Base-by-base conservation (phyloP, 352 stramenopile genomes). In the Phytophthora macrochlamydospora region DNA sequence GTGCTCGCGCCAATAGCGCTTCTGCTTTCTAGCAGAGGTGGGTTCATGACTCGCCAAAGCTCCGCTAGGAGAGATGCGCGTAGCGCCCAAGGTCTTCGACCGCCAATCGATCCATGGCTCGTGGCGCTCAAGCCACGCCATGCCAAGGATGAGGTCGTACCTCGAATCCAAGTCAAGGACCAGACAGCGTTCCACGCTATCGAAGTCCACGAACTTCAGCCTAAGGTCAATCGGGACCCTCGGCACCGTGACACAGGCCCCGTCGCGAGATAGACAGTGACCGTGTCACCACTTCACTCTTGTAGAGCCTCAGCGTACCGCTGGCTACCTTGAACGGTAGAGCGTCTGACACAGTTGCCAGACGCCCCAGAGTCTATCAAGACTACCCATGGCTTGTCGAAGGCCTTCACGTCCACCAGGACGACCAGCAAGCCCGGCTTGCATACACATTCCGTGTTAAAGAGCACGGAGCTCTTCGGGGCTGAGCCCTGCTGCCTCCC, bases 121-220 rank as follows among this genome's bases (percentile, higher is more conserved):
- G 18, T 65, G 58, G 50, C 32, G 51, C 30, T 51, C 51, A 5
- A 60, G 13, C 59, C 51, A 67, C 2, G 52, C 24, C 52, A 62
- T 61, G 35, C 60, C 52, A 30, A 62, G 44, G 52, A 62, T 60
- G 49, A 69, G 32, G 32, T 69, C 30, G 38, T 59, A 69, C 40
- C 62, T 69, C 48, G 40, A 45, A 60, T 63, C 38, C 24, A 60
- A 28, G 42, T 69, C 55, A 1, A 69, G 4, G 38, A 60, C 33
- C 18, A 59, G 13, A 59, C 48, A 59, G 54, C 49, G 51, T 56
- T 66, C 49, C 18, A 64, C 33, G 46, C 56, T 59, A 50, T 40
- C 35, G 40, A 46, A 46, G 40, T 46, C 40, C 40, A 46, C 6
- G 40, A 46, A 46, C 40, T 46, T 46, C 40, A 46, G 9, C 14